A percentile compares a stretch with the other conserved stretches of the same genome.
Evolutionary conservation across 2,329 filamentous ascomycete genomes (phyloP).

Genomic region (Ilyonectria robusta): DNA sequence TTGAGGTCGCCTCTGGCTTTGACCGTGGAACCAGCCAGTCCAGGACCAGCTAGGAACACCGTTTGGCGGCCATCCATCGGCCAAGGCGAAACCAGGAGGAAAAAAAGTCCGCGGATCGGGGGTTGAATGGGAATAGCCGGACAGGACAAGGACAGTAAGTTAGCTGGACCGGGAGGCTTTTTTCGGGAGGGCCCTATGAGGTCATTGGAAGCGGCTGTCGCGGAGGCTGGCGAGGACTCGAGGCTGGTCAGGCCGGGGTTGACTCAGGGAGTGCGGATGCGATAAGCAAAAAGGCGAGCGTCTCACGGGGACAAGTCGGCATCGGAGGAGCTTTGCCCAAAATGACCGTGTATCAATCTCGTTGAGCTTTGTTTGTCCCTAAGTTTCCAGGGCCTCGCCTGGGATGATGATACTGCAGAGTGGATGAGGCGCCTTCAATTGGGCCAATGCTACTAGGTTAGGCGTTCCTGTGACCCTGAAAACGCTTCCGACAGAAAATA

Average conservation of each 20-base stretch:
- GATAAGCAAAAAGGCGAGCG: constrained; percentile 33
- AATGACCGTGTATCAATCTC: constrained; percentile 24
- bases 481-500: no score
- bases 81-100: constrained; percentile 2
- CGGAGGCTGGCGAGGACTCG: constrained; percentile 29
- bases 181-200: constrained; percentile 37
- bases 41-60: constrained; percentile 11
- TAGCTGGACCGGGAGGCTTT: constrained; percentile 12
- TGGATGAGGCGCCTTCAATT: constrained; percentile 30
- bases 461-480: no score
- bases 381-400: constrained; percentile 30
- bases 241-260: constrained; percentile 27
- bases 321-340: constrained; percentile 39
- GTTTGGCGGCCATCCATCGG: constrained; percentile 7
- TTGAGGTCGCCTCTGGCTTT: constrained; percentile 13
- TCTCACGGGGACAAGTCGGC: constrained; percentile 43
- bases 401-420: constrained; percentile 23
- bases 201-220: constrained; percentile 45
- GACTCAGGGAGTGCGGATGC: constrained; percentile 26
- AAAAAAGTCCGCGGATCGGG: constrained; percentile 32
- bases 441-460: constrained; percentile 41
- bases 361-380: constrained; percentile 35
- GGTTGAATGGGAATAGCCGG: constrained; percentile 32
- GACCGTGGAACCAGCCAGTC: constrained; percentile 5
- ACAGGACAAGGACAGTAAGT: constrained; percentile 20